Conservation (phyloP, 1,284 basidiomycete species). For the Wallemia hederae region DNA sequence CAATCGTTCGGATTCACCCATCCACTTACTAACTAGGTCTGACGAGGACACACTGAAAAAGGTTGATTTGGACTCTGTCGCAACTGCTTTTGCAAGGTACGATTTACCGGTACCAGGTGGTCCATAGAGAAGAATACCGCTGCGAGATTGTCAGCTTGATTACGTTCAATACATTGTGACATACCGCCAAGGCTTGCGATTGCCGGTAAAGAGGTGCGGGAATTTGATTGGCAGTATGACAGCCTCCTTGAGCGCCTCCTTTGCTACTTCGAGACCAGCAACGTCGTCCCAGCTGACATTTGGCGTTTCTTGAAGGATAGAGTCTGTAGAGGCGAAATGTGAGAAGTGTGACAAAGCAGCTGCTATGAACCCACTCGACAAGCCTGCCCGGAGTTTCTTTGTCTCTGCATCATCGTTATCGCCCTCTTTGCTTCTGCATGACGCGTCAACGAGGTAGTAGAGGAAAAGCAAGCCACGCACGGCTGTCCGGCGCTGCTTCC, state of each 20-base stretch:
- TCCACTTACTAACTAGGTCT: slow-evolving; percentile 97
- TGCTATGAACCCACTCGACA: slow-evolving; percentile 24
- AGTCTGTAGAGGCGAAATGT: slow-evolving; percentile 19
- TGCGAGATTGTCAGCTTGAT: neutral
- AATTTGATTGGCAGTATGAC: slow-evolving; percentile 98
- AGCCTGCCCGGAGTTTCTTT: slow-evolving; percentile 72
- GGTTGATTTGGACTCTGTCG: slow-evolving; percentile 92
- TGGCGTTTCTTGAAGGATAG: slow-evolving; percentile 77
- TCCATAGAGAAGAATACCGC: slow-evolving; percentile 76
- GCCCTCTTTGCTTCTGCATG: slow-evolving; percentile 19
- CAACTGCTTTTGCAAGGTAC: slow-evolving; percentile 88
- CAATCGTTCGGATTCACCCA: slow-evolving; percentile 89
- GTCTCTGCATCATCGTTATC: slow-evolving; percentile 67
- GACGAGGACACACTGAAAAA: slow-evolving; percentile 90
- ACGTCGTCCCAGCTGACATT: slow-evolving; percentile 97
- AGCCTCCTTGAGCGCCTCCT: slow-evolving; percentile 87
- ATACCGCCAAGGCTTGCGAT: slow-evolving; percentile 68
- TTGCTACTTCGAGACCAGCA: slow-evolving; percentile 74
- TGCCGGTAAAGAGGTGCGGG: slow-evolving; percentile 90
- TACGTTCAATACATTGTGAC: neutral
- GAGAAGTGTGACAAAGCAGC: neutral
- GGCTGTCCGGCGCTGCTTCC: slow-evolving; percentile 34
- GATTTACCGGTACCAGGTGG: slow-evolving; percentile 88
- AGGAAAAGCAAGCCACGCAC: slow-evolving; percentile 19
- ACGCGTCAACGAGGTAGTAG: neutral